phyloP scores from a whole-genome alignment of 345 rosid species.

The Angophora floribunda region DNA sequence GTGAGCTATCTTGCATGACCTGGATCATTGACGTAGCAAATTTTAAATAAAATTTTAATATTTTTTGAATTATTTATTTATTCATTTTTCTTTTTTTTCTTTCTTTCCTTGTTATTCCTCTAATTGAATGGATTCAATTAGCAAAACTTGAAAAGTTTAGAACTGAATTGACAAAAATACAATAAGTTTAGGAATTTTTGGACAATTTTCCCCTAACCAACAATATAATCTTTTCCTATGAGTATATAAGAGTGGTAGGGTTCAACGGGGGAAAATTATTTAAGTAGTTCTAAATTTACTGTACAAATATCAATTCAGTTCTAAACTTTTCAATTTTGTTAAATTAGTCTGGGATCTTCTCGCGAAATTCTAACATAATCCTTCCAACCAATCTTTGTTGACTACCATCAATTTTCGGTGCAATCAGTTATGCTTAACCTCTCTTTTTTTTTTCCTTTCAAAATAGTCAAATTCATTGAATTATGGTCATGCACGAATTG shows the following conservation, averaged over 20 bases:
- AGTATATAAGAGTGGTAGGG: background rate
- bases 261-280: background rate
- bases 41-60: too few species aligned
- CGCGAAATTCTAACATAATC: background rate
- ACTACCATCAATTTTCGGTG: too few species aligned
- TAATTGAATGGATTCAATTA: too few species aligned
- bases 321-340: accelerated
- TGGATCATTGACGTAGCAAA: too few species aligned
- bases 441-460: background rate
- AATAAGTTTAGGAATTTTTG: too few species aligned
- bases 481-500: background rate
- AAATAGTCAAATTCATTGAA: background rate
- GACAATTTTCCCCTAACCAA: background rate
- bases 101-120: too few species aligned
- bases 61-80: too few species aligned
- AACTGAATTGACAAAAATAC: too few species aligned
- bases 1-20: too few species aligned
- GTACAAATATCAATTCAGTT: background rate
- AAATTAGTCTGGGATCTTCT: background rate
- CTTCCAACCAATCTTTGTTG: background rate
- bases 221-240: background rate
- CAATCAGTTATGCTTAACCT: background rate
- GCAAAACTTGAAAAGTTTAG: too few species aligned
- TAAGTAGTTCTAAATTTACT: accelerated
- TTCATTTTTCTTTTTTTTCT: too few species aligned